A percentile compares a stretch with the other conserved stretches of the same genome.
phyloP scores from a whole-genome alignment of 441 rosid species.

The Erodium chrysanthum region DNA sequence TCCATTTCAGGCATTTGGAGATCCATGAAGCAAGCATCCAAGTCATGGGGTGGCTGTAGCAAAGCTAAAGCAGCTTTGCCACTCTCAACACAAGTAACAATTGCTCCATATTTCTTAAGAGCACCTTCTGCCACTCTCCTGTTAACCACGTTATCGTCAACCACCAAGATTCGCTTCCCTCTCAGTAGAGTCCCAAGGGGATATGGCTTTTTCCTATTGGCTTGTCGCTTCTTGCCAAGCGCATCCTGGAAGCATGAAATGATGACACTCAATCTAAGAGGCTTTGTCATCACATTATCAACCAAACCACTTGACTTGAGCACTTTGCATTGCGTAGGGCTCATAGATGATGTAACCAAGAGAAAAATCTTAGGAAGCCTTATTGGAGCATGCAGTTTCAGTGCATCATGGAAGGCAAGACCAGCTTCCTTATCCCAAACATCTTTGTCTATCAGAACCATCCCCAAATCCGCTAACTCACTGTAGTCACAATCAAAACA shows the following conservation, averaged over 20 bases:
- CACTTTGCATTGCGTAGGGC: constrained; percentile 33
- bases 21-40: constrained; percentile 94
- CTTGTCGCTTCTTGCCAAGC: constrained; percentile 48
- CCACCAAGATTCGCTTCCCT: constrained; percentile 69
- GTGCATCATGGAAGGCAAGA: constrained; percentile 26
- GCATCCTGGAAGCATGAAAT: constrained; percentile 64
- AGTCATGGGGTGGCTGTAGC: constrained; percentile 74
- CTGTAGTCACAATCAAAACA: constrained; percentile 26
- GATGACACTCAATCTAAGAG: constrained; percentile 57
- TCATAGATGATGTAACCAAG: constrained; percentile 43
- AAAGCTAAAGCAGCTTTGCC: constrained; percentile 56
- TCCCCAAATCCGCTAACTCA: constrained; percentile 27
- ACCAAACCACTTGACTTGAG: constrained; percentile 45
- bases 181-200: constrained; percentile 49
- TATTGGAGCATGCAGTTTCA: constrained; percentile 22
- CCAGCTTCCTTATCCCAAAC: constrained; percentile 52
- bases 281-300: constrained; percentile 59
- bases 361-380: constrained; percentile 52
- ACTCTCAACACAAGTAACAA: constrained; percentile 72
- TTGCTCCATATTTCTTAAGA: constrained; percentile 69
- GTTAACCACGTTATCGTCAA: constrained; percentile 80
- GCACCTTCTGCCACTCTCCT: constrained; percentile 92
- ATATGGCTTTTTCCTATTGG: constrained; percentile 32
- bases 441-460: constrained; percentile 72
- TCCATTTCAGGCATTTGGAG: constrained; percentile 99